A percentile compares a stretch with the other conserved stretches of the same genome.
phyloP scores from a whole-genome alignment of 495 filamentous ascomycete genomes.

The Tuber borchii region DNA sequence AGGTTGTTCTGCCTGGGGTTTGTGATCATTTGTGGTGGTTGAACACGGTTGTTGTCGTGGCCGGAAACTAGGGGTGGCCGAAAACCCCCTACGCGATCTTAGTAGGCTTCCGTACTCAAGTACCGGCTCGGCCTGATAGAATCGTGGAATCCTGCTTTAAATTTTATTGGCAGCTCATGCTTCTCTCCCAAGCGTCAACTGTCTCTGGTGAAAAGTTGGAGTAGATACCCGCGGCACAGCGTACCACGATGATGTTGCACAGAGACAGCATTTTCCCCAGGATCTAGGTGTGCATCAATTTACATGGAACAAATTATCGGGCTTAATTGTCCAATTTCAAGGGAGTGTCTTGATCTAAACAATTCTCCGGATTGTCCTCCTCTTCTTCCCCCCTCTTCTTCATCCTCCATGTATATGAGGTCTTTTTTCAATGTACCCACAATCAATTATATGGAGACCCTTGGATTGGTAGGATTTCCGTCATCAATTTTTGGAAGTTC shows the following conservation, averaged over 20 bases:
- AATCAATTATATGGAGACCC: neutral
- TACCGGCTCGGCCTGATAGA: neutral
- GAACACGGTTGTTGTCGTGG: too few relatives aligned
- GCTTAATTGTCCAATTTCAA: conserved; percentile 1
- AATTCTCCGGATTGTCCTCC: neutral
- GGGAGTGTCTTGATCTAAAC: neutral
- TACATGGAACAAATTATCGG: conserved; percentile 3
- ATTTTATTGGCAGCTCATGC: neutral
- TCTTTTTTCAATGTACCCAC: neutral
- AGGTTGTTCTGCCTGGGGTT: too few relatives aligned
- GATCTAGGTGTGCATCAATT: neutral
- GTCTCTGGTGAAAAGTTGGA: neutral
- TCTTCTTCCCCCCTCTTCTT: neutral
- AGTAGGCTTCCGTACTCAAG: neutral
- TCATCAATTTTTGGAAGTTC: neutral
- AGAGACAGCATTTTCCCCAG: conserved; percentile 2
- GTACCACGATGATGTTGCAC: neutral
- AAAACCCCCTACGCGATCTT: too few relatives aligned
- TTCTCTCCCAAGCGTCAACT: neutral
- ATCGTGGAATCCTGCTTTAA: neutral
- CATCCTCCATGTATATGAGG: neutral
- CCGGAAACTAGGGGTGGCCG: too few relatives aligned
- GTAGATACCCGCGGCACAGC: neutral
- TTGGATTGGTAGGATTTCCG: neutral
- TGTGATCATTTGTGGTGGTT: too few relatives aligned